phyloP scores from a whole-genome alignment of 805 yeast genomes.

The Yamadazyma sp. region DNA sequence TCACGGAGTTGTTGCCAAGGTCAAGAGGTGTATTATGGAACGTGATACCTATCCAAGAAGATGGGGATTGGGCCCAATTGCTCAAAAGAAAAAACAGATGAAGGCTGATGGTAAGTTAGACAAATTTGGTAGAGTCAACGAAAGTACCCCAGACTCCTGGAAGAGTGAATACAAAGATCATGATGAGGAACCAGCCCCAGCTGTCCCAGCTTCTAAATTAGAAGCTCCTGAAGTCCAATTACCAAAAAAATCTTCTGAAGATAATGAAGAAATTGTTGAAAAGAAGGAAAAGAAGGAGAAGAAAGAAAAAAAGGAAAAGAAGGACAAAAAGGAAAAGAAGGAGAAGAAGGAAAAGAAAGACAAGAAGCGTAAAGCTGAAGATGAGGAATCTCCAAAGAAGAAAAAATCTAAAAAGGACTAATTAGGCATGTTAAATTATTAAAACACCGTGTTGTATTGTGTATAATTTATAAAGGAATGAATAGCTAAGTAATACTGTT shows the following conservation, averaged over 20 bases:
- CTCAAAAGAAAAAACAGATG: slow-evolving; percentile 97
- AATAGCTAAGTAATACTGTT: neutral
- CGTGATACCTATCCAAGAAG: slow-evolving; percentile 98
- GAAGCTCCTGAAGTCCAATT: slow-evolving; percentile 45
- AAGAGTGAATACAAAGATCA: slow-evolving; percentile 78
- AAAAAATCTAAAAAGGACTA: slow-evolving; percentile 39
- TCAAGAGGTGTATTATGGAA: slow-evolving; percentile 99
- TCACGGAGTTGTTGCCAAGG: slow-evolving; percentile 98
- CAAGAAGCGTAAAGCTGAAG: slow-evolving; percentile 36
- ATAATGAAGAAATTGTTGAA: slow-evolving; percentile 35
- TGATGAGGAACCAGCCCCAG: slow-evolving; percentile 57
- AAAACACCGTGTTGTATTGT: slow-evolving; percentile 5
- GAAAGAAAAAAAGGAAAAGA: slow-evolving; percentile 32
- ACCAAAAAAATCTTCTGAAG: slow-evolving; percentile 52
- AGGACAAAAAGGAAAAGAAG: slow-evolving; percentile 51
- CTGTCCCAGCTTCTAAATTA: slow-evolving; percentile 55
- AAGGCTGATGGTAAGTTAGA: slow-evolving; percentile 97
- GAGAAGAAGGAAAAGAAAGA: slow-evolving; percentile 48
- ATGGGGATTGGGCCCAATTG: slow-evolving; percentile 99
- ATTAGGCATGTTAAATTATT: slow-evolving; percentile 7
- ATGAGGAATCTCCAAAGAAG: slow-evolving; percentile 50
- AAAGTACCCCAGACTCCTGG: slow-evolving; percentile 93
- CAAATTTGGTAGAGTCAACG: slow-evolving; percentile 90
- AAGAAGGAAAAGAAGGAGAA: slow-evolving; percentile 21
- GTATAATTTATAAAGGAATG: slow-evolving; percentile 12